These are phyloP conservation scores for Rhododendron kiyosumense DNA, from an alignment of 148 eudicot genomes.

Conservation along the genomic window DNA sequence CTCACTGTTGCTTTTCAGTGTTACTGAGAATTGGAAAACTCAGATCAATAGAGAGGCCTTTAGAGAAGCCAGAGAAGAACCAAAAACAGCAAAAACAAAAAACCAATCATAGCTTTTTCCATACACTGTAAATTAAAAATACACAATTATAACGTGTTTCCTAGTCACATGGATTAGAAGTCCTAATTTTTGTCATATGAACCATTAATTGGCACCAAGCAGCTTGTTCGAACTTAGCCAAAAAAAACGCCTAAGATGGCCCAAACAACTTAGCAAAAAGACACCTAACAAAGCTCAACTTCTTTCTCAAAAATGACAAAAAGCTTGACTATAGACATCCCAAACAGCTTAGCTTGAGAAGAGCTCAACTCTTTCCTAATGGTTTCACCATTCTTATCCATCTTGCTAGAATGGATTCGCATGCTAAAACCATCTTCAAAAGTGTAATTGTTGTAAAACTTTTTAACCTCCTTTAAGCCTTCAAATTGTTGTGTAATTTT, in stretches of 20 bases:
- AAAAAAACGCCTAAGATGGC: neutral
- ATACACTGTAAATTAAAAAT: neutral
- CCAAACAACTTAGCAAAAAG: neutral
- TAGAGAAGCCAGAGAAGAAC: neutral
- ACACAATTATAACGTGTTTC: neutral
- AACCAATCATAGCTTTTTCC: neutral
- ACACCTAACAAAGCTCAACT: neutral
- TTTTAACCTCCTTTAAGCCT: too few relatives aligned
- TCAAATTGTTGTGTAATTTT: too few relatives aligned
- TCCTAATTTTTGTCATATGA: neutral
- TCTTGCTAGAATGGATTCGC: too few relatives aligned
- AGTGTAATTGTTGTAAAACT: too few relatives aligned
- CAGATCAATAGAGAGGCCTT: neutral
- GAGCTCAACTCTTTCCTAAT: too few relatives aligned
- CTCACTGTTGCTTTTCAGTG: neutral
- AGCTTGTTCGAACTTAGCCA: neutral
- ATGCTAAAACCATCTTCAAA: too few relatives aligned
- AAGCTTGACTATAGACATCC: neutral
- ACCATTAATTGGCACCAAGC: neutral
- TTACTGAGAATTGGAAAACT: neutral
- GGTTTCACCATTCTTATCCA: too few relatives aligned
- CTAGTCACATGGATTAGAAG: neutral
- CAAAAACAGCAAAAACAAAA: neutral
- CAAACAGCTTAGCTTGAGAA: neutral
- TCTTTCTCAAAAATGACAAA: neutral